Evolutionary conservation across 106 monocot species (phyloP).

Genomic region (Cymbidium sinense): DNA sequence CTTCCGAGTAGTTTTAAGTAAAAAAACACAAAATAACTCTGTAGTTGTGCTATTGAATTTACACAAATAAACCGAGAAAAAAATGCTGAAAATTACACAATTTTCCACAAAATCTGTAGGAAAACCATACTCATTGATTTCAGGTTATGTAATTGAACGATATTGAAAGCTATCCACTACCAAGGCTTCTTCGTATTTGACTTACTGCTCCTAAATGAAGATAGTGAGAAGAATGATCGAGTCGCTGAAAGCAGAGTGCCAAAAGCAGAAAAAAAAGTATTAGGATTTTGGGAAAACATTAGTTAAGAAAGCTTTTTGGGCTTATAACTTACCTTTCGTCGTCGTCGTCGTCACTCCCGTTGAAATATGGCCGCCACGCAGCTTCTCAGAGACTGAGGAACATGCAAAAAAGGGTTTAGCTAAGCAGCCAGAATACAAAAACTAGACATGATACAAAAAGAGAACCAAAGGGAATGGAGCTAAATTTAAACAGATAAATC

Average conservation of each 20-base stretch:
- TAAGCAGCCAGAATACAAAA: not conserved
- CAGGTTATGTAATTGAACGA: not conserved
- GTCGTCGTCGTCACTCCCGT: not conserved
- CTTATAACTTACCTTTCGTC: not conserved
- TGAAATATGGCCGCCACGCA: not conserved
- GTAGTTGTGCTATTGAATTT: not conserved
- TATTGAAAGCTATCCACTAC: slow-evolving; percentile 8
- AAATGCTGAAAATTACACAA: not conserved
- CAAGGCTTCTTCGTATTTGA: slow-evolving; percentile 57
- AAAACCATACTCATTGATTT: not conserved
- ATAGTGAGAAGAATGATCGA: slow-evolving; percentile 91
- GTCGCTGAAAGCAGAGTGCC: slow-evolving; percentile 8
- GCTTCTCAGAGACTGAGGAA: not conserved
- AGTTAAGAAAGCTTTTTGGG: not conserved
- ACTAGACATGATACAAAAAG: too few species aligned
- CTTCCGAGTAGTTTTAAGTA: too few species aligned
- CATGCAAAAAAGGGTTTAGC: not conserved
- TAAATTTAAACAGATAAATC: too few species aligned
- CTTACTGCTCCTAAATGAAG: slow-evolving; percentile 87
- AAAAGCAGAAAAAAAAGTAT: not conserved
- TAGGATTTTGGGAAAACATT: not conserved
- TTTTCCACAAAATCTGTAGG: not conserved
- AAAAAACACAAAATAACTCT: not conserved
- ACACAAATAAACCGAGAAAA: not conserved
- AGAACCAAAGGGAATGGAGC: too few species aligned